Percentiles rank a stretch among this genome's conserved stretches.
phyloP scores from a whole-genome alignment of 1,284 basidiomycete genomes.

The Ustanciosporium gigantosporum region DNA sequence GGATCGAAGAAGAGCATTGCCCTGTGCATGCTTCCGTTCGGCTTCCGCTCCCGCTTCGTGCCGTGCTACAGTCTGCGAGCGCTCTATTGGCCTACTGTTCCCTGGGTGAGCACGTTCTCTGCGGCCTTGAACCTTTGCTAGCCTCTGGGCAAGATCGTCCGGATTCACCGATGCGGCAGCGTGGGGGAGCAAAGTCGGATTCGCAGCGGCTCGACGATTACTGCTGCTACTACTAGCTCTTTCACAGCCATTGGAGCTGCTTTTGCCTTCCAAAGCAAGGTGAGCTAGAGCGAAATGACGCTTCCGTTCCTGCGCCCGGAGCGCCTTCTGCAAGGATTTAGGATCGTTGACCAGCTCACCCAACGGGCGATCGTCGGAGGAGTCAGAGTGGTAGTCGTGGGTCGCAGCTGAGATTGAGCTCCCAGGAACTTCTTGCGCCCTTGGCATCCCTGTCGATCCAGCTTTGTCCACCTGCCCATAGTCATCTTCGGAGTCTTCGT shows the following conservation, averaged over 20 bases:
- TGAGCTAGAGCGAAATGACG: conserved; percentile 29
- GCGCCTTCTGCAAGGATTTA: conserved; percentile 24
- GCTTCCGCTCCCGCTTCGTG: conserved; percentile 7
- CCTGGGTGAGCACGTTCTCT: conserved; percentile 6
- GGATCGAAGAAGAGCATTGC: conserved; percentile 11
- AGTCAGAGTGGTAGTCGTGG: conserved; percentile 25
- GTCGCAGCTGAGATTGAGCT: no score
- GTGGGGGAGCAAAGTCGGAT: background rate
- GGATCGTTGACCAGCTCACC: conserved; percentile 42
- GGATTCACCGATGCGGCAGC: conserved; percentile 23
- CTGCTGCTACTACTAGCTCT: no score
- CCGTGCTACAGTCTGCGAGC: conserved; percentile 25
- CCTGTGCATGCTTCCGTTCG: conserved; percentile 2
- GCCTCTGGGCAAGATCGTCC: conserved; percentile 20
- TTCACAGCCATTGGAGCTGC: no score
- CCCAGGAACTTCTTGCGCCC: no score
- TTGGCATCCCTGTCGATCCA: no score
- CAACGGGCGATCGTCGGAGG: conserved; percentile 35
- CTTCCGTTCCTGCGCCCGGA: conserved; percentile 33
- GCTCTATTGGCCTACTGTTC: conserved; percentile 6
- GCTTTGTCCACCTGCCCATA: conserved; percentile 15
- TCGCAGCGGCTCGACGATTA: no score
- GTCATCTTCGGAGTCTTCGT: conserved; percentile 45
- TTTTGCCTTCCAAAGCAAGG: conserved; percentile 25
- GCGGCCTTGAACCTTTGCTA: conserved; percentile 24